Base-by-base conservation (phyloP, 78 protist genomes). In the Dictyostelium firmibasis region DNA sequence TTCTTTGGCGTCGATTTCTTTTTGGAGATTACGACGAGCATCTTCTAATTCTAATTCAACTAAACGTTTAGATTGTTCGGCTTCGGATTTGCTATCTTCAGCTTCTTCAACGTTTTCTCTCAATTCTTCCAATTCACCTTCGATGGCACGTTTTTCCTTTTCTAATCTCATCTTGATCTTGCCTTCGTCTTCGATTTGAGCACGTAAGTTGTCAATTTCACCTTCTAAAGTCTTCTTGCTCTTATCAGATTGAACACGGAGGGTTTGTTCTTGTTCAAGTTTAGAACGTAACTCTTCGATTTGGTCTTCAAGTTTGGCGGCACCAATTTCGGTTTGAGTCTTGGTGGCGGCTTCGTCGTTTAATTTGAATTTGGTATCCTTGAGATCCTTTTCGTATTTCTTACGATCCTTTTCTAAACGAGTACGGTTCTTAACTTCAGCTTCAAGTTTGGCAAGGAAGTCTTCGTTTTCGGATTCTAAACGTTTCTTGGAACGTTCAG, bases 101-200 rank as follows among this genome's bases (percentile, higher is more conserved):
- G 94, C 91, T 43, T 69, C 91, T 64, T 92, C 97, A 36, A 83
- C 69, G 36, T 67, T 83, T 29, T 91, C 95, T 53, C 83, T 62
- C 20, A 72, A 29, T 44, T 95, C 97, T 64, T 86, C 94, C 25
- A 79, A 47, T 67, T 84, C 92, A 69, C 87, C 92, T 74, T 95
- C 91, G 64, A 86, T 60, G 44, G 85, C 93, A 44, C 92, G 85
- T 87, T 95, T 95, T 81, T 95, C 97, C 25, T 84, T 81, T 69
- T 95, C 97, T 11, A 86, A 57, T 75, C 97, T 69, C 92, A 81
- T 87, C 91, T 78, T 84, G 84, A 67, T 57, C 81, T 95, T 95
- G 23, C 91, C 83, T 67, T 86, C 94, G 27, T 91, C 89, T 69
- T 95, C 97, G 60, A 91, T 27, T 67, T 36, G 83, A 57, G 85